phyloP scores from a whole-genome alignment of 108 stramenopile species.

The Parmales sp. region DNA sequence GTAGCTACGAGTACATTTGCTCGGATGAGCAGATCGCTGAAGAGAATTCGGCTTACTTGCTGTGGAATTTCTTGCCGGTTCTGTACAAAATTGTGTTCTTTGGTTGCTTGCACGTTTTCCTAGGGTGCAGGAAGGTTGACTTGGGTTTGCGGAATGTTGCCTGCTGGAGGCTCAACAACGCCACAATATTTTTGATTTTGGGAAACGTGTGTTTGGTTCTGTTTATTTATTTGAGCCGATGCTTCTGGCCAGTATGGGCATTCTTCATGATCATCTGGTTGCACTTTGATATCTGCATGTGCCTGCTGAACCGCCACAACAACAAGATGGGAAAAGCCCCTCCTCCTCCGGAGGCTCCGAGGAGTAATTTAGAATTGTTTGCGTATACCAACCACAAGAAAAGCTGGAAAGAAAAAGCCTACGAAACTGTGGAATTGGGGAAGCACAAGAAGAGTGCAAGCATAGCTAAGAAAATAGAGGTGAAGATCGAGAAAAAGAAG shows the following conservation, averaged over 20 bases:
- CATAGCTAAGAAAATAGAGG: not conserved
- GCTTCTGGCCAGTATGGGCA: not conserved
- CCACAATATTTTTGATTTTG: not conserved
- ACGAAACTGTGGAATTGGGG: not conserved
- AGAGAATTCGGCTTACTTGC: not conserved
- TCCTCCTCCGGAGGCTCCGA: not conserved
- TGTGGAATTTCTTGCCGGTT: not conserved
- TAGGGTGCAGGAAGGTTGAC: not conserved
- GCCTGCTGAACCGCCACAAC: not conserved
- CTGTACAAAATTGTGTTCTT: conserved; percentile 1
- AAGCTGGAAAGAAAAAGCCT: conserved; percentile 5
- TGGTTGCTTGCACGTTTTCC: not conserved
- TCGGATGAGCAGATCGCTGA: not conserved
- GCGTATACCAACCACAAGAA: not conserved
- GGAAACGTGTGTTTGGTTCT: not conserved
- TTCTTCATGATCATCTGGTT: not conserved
- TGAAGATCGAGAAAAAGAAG: not conserved
- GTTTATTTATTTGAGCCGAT: not conserved
- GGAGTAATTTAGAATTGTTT: not conserved
- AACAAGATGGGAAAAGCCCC: not conserved
- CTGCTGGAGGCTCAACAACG: not conserved
- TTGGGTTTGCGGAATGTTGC: not conserved
- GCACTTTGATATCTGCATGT: not conserved
- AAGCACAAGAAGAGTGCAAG: conserved; percentile 1
- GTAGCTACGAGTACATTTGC: not conserved